phyloP scores from a whole-genome alignment of 306 rosid genomes.

The Dryas drummondii region DNA sequence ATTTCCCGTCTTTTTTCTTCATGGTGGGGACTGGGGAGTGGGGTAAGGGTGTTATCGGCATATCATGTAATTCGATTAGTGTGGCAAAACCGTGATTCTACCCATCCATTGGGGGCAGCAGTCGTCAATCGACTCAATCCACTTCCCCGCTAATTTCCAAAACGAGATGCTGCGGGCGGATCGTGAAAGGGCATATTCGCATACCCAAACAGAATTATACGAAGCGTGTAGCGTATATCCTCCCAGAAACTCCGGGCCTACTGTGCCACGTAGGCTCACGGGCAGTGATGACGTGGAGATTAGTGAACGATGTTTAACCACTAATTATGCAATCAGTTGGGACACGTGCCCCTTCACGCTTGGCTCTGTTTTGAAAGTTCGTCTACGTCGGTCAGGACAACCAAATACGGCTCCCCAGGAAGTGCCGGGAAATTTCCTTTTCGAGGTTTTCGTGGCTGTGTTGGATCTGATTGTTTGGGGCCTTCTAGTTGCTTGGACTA shows the following conservation, averaged over 20 bases:
- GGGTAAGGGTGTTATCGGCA: too few species aligned
- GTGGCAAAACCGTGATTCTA: conserved; percentile 15
- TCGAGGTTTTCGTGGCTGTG: background rate
- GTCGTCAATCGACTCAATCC: background rate
- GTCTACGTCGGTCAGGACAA: conserved; percentile 1
- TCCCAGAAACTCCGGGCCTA: conserved; percentile 8
- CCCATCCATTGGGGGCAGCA: background rate
- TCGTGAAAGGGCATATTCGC: conserved; percentile 50
- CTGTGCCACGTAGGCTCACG: background rate
- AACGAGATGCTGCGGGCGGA: background rate
- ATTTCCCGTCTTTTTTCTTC: too few species aligned
- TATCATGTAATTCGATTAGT: fast-evolving
- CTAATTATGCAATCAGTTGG: background rate
- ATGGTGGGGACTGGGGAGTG: too few species aligned
- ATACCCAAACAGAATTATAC: conserved; percentile 59
- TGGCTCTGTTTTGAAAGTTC: background rate
- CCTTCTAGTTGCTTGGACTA: background rate
- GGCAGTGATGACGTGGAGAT: conserved; percentile 28
- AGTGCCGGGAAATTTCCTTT: background rate
- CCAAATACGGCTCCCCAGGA: background rate
- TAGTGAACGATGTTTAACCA: background rate
- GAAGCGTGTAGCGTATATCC: conserved; percentile 37
- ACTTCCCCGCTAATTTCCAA: background rate
- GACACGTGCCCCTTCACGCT: background rate
- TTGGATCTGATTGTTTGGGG: background rate